Evolutionary conservation across 2,329 filamentous ascomycete genomes (phyloP), one percentile per base, ranked within the genome.

Genomic region (Pestalotiopsis sp.): DNA sequence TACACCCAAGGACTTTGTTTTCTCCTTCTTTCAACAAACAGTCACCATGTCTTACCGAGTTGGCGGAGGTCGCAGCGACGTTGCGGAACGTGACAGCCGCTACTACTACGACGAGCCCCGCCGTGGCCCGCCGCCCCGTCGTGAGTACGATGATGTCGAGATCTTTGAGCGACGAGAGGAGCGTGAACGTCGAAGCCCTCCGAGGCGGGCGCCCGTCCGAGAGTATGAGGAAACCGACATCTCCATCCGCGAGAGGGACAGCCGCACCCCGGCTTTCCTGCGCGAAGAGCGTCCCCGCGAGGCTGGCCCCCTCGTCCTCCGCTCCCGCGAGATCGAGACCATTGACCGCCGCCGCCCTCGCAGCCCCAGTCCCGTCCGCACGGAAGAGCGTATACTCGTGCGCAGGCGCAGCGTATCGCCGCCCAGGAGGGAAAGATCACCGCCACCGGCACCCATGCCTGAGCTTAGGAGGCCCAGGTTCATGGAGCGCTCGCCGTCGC

Each of bases 291-390:
- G 72, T 36, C 81, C 85, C 67, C 83, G 83, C 31, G 86, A 89
- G 68, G 78, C 83, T 31, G 86, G 86, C 3, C 81, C 83, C 49
- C 77, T 89, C 74, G 87, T 89, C 20, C 81, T 89, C 62, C 84
- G 87, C 65, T 80, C 85, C 72, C 83, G 86, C 60, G 86, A 89
- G 68, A 81, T 88, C 65, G 87, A 89, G 79, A 87, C 84, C 0
- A 74, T 86, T 69, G 86, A 89, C 75, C 80, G 81, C 57, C 77
- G 78, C 49, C 80, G 86, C 65, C 82, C 82, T 66, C 83, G 82
- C 66, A 80, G 78, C 57, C 81, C 83, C 65, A 84, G 81, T 65
- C 85, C 68, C 65, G 70, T 81, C 20, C 80, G 80, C 7, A 76
- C 82, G 61, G 79, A 82, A 40, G 83, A 86, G 73, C 82, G 84